Base-by-base conservation (phyloP, 1,284 basidiomycete species). In the Puccinia horiana region DNA sequence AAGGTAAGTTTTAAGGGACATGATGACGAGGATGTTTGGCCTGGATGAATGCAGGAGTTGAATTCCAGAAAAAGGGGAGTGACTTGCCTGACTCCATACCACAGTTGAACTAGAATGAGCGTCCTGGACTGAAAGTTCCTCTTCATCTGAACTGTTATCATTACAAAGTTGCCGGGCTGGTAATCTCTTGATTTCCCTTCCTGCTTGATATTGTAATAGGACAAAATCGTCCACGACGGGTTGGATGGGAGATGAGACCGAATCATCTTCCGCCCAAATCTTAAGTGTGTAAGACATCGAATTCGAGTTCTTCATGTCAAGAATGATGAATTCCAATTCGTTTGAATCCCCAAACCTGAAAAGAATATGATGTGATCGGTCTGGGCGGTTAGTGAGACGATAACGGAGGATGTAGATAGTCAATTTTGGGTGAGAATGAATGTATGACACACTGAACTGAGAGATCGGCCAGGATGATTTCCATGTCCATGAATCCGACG, bases 261-360 rank as follows among this genome's bases (percentile, higher is more conserved):
- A 74, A 40, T 74, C 72, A 56, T 74, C 72, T 32, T 74, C 49
- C 0, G 72, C 1, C 72, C 72, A 74, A 29, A 74, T 74, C 49
- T 74, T 74, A 14, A 74, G 72, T 5, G 52, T 37, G 1, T 16
- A 29, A 54, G 12, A 56, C 23, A 74, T 23, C 18, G 72, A 37
- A 35, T 29, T 54, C 3, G 72, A 56, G 49, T 74, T 74, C 47
- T 56, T 74, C 35, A 56, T 37, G 18, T 74, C 72, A 16, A 74
- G 23, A 26, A 74, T 56, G 29, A 74, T n/a, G 32, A 74, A 74
- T 18, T 56, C 72, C 1, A 54, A 20, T 26, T 54, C 32, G 2
- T 74, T 20, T 18, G 35, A 74, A 56, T 56, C 32, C 9, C 29
- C 5, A n/a, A 52, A 74, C 16, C 49, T 74, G 11, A 5, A 35